Percentiles rank a stretch among this genome's conserved stretches.
phyloP scores from a whole-genome alignment of 306 rosid species.

The Oemleria cerasiformis region DNA sequence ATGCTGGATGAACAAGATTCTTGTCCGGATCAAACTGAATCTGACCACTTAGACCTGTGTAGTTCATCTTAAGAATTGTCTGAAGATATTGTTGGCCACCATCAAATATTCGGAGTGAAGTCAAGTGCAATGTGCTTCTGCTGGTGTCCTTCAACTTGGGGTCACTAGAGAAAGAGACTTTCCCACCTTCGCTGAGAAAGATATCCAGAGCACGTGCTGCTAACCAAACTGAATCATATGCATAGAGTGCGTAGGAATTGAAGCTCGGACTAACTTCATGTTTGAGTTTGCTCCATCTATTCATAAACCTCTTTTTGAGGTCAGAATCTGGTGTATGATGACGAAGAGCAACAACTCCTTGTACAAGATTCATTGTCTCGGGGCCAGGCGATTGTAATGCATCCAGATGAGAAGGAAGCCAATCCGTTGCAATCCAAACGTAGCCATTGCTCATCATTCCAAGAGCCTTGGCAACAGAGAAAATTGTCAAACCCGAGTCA shows the following conservation, averaged over 20 bases:
- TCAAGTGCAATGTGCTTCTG: slow-evolving; percentile 50
- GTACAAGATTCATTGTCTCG: slow-evolving; percentile 47
- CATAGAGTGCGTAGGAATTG: slow-evolving; percentile 81
- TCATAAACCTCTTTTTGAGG: slow-evolving; percentile 40
- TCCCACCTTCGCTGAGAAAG: slow-evolving; percentile 61
- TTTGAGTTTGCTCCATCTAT: slow-evolving; percentile 43
- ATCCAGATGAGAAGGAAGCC: slow-evolving; percentile 84
- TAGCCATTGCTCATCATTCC: slow-evolving; percentile 58
- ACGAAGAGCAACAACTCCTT: slow-evolving; percentile 83
- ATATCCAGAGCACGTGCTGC: slow-evolving; percentile 74
- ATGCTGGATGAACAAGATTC: slow-evolving; percentile 60
- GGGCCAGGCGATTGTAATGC: slow-evolving; percentile 38
- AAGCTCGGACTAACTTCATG: slow-evolving; percentile 38
- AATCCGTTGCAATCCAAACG: slow-evolving; percentile 89
- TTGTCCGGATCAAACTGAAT: slow-evolving; percentile 56
- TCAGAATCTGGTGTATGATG: slow-evolving; percentile 65
- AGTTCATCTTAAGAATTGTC: slow-evolving; percentile 53
- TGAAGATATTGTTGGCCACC: slow-evolving; percentile 57
- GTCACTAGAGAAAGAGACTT: slow-evolving; percentile 64
- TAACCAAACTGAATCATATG: slow-evolving; percentile 87
- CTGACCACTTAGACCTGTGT: slow-evolving; percentile 68
- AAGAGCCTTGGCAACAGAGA: slow-evolving; percentile 56
- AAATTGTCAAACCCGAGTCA: slow-evolving; percentile 65
- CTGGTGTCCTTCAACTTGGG: slow-evolving; percentile 51
- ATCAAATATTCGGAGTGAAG: slow-evolving; percentile 61